Evolutionary conservation across 768 basidiomycete species (phyloP).

Genomic region (Rhodotorula toruloides): DNA sequence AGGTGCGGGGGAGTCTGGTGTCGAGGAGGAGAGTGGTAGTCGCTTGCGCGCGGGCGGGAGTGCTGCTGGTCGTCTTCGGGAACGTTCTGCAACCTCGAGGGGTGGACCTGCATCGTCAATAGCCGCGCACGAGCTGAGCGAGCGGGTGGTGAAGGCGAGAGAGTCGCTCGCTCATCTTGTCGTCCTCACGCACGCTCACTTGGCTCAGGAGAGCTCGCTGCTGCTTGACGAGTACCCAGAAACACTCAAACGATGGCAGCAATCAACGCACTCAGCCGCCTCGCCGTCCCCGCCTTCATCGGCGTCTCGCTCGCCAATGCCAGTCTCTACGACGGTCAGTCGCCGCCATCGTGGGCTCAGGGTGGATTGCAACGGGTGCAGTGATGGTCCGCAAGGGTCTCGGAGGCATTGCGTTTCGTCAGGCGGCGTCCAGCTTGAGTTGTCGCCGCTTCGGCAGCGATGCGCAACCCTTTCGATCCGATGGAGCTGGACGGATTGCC

Average conservation of each 20-base stretch:
- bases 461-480: too few species aligned
- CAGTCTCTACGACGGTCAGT: slow-evolving; percentile 54
- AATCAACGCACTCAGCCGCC: slow-evolving; percentile 28
- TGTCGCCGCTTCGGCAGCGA: too few species aligned
- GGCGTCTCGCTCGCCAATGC: slow-evolving; percentile 52
- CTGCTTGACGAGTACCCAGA: too few species aligned
- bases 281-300: slow-evolving; percentile 62
- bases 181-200: not conserved
- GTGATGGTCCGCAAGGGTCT: too few species aligned
- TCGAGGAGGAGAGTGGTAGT: not conserved
- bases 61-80: slow-evolving; percentile 2
- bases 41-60: slow-evolving; percentile 4
- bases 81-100: slow-evolving; percentile 1
- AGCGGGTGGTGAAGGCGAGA: not conserved
- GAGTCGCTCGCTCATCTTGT: not conserved
- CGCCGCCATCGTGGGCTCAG: too few species aligned
- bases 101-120: slow-evolving; percentile 19
- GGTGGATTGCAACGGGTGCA: too few species aligned
- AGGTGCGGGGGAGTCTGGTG: slow-evolving; percentile 14
- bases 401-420: too few species aligned
- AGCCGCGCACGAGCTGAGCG: not conserved
- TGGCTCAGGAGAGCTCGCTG: not conserved
- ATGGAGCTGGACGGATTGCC: too few species aligned
- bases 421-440: too few species aligned
- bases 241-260: slow-evolving; percentile 5